These are phyloP conservation scores for Prunus padus DNA, from an alignment of 306 rosid species.

Conservation along the genomic window DNA sequence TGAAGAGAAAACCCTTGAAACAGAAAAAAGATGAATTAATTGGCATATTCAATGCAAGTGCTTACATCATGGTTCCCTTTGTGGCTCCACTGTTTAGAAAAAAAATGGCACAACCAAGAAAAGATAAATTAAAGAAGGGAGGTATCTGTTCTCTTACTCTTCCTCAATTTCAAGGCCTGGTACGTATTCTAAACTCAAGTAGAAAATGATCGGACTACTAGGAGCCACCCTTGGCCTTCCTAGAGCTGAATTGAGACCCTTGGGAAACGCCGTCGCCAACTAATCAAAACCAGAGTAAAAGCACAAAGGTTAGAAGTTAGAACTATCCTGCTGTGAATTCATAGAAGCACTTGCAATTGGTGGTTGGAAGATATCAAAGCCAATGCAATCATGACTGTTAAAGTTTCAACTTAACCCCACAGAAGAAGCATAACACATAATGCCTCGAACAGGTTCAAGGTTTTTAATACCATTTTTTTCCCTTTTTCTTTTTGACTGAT, in stretches of 20 bases:
- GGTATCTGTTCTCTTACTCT: constrained; percentile 32
- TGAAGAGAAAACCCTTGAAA: no score
- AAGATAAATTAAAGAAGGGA: not conserved
- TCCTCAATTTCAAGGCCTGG: constrained; percentile 88
- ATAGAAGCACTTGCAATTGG: not conserved
- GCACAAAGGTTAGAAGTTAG: no score
- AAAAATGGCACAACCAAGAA: not conserved
- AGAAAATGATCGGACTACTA: constrained; percentile 84
- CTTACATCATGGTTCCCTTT: not conserved
- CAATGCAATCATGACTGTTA: not conserved
- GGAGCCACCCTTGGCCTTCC: constrained; percentile 99
- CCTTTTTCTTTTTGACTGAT: not conserved
- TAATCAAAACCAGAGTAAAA: no score
- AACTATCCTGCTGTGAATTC: no score
- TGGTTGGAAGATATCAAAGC: not conserved
- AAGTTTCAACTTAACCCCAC: not conserved
- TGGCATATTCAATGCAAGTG: not conserved
- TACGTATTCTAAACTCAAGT: constrained; percentile 82
- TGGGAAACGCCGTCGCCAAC: constrained; percentile 99
- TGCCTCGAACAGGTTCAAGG: not conserved
- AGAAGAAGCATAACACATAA: not conserved
- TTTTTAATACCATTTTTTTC: not conserved
- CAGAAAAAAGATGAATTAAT: constrained; percentile 13
- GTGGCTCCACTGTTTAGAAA: not conserved
- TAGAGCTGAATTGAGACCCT: constrained; percentile 90